Base-by-base conservation (phyloP, 2,329 filamentous ascomycete species). In the Lecanoromycetidae sp. region DNA sequence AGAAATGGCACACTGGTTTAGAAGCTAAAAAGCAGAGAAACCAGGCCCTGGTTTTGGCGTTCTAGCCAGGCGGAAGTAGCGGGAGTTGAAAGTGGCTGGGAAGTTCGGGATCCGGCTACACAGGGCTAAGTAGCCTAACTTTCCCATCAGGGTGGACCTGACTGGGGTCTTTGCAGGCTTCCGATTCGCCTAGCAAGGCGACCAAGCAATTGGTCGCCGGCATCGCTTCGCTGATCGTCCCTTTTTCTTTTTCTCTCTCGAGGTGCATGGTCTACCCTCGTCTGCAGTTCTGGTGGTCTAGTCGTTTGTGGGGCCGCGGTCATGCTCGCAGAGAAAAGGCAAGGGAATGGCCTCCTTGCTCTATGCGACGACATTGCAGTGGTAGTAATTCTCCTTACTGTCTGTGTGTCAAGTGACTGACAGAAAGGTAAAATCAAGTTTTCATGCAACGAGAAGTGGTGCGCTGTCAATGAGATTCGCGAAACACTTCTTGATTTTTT, bases 381-480 rank as follows among this genome's bases (percentile, higher is more conserved):
- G 38, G 38, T 19, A 20, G 23, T 29, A 19, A 41, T 30, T 41
- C 38, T 30, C 38, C 26, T 41, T 30, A 20, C 37, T n/a, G n/a
- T n/a, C 22, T 26, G 17, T 27, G n/a, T 40, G 23, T 40, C 37
- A 40, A 9, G 26, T 7, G 26, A n/a, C 15, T 40, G 23, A 34
- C 30, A 25, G 32, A 8, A 44, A 36, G 30, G 22, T 44, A 34
- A 44, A 46, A 46, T 39, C 43, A 33, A 15, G 26, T 19, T 39
- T 46, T 10, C 10, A 38, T 40, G 36, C 44, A 38, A n/a, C 20
- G 27, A 22, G 10, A 26, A 8, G 10, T 42, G 37, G 42, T 47
- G 45, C 19, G 45, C 30, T 47, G 45, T 41, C 43, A 38, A n/a
- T 45, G 4, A 5, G 2, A 17, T 27, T 39, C 19, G 44, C 44